Evolutionary conservation across 768 basidiomycete species (phyloP).

Genomic region (Boletus barrowsii): DNA sequence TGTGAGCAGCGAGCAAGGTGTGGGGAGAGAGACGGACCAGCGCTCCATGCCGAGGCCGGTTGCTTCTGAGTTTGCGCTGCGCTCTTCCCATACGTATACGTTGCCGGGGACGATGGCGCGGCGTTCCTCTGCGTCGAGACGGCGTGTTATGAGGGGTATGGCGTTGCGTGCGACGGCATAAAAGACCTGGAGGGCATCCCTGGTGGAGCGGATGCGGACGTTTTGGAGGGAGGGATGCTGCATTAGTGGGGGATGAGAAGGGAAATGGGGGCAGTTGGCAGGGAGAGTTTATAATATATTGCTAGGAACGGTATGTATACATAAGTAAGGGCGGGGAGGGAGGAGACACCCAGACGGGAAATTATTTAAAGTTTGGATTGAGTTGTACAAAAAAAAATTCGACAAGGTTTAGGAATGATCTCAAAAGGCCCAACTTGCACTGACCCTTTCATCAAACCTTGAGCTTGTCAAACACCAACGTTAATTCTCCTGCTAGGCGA

Average conservation of each 20-base stretch:
- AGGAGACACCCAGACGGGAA: slow-evolving; percentile 19
- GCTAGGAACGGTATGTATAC: slow-evolving; percentile 13
- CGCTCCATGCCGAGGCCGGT: slow-evolving; percentile 86
- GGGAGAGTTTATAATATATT: slow-evolving; percentile 38
- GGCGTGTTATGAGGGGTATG: slow-evolving; percentile 74
- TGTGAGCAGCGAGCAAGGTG: neutral
- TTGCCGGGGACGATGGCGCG: slow-evolving; percentile 70
- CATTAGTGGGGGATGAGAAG: slow-evolving; percentile 43
- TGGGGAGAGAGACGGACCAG: slow-evolving; percentile 45
- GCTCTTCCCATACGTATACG: slow-evolving; percentile 88
- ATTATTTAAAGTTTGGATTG: slow-evolving; percentile 61
- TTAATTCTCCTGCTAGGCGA: slow-evolving; percentile 12
- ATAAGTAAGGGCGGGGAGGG: slow-evolving; percentile 21
- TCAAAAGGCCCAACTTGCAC: no score
- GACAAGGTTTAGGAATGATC: slow-evolving; percentile 22
- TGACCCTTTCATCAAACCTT: slow-evolving; percentile 25
- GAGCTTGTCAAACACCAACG: slow-evolving; percentile 11
- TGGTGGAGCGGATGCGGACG: slow-evolving; percentile 73
- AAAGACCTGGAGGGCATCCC: slow-evolving; percentile 81
- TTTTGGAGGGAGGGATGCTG: slow-evolving; percentile 74
- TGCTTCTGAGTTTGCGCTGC: slow-evolving; percentile 75
- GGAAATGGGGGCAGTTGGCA: slow-evolving; percentile 8
- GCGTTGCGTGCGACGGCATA: slow-evolving; percentile 66
- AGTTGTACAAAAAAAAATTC: slow-evolving; percentile 35
- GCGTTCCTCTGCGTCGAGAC: slow-evolving; percentile 80